A percentile compares a stretch with the other conserved stretches of the same genome.
phyloP scores from a whole-genome alignment of 2,329 filamentous ascomycete species.

The Neurospora sp. region DNA sequence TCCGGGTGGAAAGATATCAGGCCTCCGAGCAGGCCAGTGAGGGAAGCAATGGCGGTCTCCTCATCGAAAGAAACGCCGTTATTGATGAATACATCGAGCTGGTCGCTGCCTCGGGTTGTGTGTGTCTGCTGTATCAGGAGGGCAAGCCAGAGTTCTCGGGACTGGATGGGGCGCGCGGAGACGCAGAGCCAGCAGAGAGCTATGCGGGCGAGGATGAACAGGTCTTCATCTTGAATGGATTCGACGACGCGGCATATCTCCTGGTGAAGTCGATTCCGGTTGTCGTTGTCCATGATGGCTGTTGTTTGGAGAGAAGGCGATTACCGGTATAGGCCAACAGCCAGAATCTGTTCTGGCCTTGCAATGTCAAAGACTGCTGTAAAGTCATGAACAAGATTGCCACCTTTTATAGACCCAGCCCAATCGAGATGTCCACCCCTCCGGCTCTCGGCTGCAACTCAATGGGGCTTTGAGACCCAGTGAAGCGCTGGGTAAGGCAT shows the following conservation, averaged over 20 bases:
- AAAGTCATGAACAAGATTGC: neutral
- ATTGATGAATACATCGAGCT: neutral
- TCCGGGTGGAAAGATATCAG: constrained; percentile 1
- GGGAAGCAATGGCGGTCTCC: constrained; percentile 1
- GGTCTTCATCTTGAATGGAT: neutral
- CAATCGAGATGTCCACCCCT: too few species aligned
- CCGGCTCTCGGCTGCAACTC: neutral
- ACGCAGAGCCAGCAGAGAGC: constrained; percentile 13
- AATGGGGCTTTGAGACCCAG: neutral
- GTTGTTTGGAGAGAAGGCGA: neutral
- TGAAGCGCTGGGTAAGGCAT: neutral
- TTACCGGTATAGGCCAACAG: neutral
- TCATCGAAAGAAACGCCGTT: constrained; percentile 7
- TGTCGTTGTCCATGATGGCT: neutral
- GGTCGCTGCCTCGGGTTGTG: neutral
- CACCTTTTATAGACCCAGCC: too few species aligned
- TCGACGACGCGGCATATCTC: neutral
- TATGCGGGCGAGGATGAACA: neutral
- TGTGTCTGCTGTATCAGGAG: constrained; percentile 4
- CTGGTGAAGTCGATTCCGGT: neutral
- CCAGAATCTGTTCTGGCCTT: neutral
- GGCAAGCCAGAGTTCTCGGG: constrained; percentile 11
- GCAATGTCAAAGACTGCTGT: neutral
- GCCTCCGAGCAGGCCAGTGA: constrained; percentile 5
- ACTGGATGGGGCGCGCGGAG: constrained; percentile 8